Evolutionary conservation across 2,329 filamentous ascomycete species (phyloP).

Genomic region (Penicillium nordicum): DNA sequence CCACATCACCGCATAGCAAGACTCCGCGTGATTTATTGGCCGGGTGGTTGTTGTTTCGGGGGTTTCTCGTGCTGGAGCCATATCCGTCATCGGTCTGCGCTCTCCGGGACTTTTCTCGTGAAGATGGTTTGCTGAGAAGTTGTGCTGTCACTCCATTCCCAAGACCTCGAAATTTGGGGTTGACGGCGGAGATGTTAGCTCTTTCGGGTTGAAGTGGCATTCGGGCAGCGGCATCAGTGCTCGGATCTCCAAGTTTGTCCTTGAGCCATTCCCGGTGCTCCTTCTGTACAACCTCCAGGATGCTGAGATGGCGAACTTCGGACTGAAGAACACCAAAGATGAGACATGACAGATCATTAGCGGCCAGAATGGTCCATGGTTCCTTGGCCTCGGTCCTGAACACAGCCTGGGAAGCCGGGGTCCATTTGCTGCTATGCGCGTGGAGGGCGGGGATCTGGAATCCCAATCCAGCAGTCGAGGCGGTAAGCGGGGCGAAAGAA

Average conservation of each 20-base stretch:
- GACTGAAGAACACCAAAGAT: conserved; percentile 99
- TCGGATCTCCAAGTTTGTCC: conserved; percentile 69
- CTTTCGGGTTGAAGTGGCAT: conserved; percentile 33
- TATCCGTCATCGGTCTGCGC: conserved; percentile 59
- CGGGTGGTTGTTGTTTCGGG: conserved; percentile 62
- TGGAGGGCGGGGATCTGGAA: conserved; percentile 61
- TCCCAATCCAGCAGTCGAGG: conserved; percentile 37
- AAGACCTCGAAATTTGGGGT: conserved; percentile 53
- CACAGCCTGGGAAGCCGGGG: conserved; percentile 88
- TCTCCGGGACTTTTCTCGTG: conserved; percentile 50
- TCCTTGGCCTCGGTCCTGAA: conserved; percentile 90
- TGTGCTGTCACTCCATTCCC: conserved; percentile 84
- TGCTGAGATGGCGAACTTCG: conserved; percentile 90
- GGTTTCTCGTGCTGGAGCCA: conserved; percentile 45
- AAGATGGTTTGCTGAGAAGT: conserved; percentile 76
- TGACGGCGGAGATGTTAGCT: conserved; percentile 36
- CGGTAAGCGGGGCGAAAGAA: conserved; percentile 32
- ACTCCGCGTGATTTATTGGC: conserved; percentile 81
- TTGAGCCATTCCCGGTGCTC: conserved; percentile 88
- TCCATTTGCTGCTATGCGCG: conserved; percentile 84
- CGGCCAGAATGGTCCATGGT: conserved; percentile 93
- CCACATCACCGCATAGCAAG: conserved; percentile 92
- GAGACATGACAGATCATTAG: conserved; percentile 92
- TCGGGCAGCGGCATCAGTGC: conserved; percentile 46
- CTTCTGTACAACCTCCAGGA: conserved; percentile 88